phyloP scores from a whole-genome alignment of 768 basidiomycete species.

The Hygrocybe coccinea region DNA sequence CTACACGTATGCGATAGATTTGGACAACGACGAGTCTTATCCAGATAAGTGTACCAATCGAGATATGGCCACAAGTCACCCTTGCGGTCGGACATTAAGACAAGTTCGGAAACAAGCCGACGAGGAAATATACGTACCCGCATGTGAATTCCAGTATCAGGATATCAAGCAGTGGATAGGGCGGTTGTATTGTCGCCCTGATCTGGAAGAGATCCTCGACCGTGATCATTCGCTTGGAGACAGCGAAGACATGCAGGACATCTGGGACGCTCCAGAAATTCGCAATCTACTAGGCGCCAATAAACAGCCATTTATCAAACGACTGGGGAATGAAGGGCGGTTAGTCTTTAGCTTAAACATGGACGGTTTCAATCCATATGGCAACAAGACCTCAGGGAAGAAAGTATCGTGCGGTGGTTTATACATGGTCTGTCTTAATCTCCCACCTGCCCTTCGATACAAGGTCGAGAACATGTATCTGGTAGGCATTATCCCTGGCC shows the following conservation, averaged over 20 bases:
- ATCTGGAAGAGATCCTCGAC: constrained; percentile 27
- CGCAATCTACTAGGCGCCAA: constrained; percentile 23
- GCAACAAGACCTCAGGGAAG: constrained; percentile 27
- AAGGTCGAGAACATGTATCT: constrained; percentile 37
- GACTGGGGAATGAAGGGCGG: constrained; percentile 17
- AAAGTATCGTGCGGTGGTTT: constrained; percentile 23
- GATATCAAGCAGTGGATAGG: constrained; percentile 27
- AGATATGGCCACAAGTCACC: constrained; percentile 10
- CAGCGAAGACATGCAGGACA: constrained; percentile 17
- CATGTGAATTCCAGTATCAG: constrained; percentile 21
- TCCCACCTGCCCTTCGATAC: constrained; percentile 31
- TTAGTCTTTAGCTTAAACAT: constrained; percentile 28
- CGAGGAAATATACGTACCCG: neutral
- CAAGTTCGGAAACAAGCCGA: neutral
- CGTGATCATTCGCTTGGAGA: constrained; percentile 1
- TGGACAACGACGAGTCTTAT: constrained; percentile 2
- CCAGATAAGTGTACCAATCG: constrained; percentile 20
- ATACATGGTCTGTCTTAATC: constrained; percentile 32
- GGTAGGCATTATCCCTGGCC: constrained; percentile 38
- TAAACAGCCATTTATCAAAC: constrained; percentile 19
- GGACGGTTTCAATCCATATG: constrained; percentile 37
- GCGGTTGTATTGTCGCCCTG: constrained; percentile 20
- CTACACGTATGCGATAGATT: constrained; percentile 14
- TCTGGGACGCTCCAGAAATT: constrained; percentile 25
- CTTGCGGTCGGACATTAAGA: constrained; percentile 13